Evolutionary conservation across 2,329 filamentous ascomycete species (phyloP), one percentile per base, ranked within the genome.

Genomic region (Coniochaeta sp.): DNA sequence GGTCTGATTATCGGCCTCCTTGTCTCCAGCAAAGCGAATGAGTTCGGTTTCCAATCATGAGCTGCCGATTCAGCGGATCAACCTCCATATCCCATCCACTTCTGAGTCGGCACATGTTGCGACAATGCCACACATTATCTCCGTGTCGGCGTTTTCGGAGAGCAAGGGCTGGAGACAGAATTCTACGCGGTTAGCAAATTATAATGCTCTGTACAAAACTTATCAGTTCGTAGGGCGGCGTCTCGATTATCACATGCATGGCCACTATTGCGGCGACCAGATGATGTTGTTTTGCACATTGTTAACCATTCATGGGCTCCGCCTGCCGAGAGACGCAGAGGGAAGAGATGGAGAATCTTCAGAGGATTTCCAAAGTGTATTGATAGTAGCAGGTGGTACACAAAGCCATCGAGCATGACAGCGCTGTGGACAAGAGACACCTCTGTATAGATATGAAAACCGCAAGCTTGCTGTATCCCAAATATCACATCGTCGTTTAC

Each of bases 1-100:
- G 96, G 95, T 61, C 83, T 99, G 64, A 99, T 99, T 71, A 88
- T 99, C 67, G 95, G 96, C 54, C 83, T 99, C 59, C 81, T 99
- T 65, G 84, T 98, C 58, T 90, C 91, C 61, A 84, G 88, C 73
- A 96, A 95, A 76, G 92, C 95, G 28, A 73, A 79, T 26, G 90
- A 92, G 64, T 96, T 97, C 63, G 80, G 80, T 63, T 71, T 72
- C n/a, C 63, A 64, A 59, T 58, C 67, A 66, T 61, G 60, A 38
- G 60, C 26, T 16, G 38, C 10, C 36, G 30, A 2, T 34, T 47
- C 3, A 47, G 10, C 22, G 14, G 42, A 22, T 14, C 42, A 19
- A 47, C 19, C 12, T 12, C 34, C 16, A 40, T 32, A 55, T 32
- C 32, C 26, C 19, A 47, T 24, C 42, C 19, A 22, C 42, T 47